Evolutionary conservation across 805 yeast species (phyloP).

Genomic region (Candida ascalaphidarum): DNA sequence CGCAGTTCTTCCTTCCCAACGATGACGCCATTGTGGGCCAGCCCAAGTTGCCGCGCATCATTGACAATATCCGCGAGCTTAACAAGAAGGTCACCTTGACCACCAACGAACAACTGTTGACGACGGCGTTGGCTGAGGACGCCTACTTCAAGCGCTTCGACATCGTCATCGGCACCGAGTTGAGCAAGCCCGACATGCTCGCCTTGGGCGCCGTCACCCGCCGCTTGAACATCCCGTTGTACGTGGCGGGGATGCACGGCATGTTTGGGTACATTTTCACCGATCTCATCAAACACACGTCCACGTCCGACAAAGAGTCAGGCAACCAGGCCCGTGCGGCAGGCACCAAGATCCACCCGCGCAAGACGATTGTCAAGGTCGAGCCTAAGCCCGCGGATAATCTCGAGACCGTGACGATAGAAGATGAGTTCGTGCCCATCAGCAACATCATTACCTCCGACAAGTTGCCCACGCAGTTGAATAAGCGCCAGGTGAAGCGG

Average conservation of each 20-base stretch:
- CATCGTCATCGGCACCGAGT: slow-evolving; percentile 69
- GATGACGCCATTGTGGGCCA: slow-evolving; percentile 48
- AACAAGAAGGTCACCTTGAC: slow-evolving; percentile 69
- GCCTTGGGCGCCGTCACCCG: slow-evolving; percentile 52
- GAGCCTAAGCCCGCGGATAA: slow-evolving; percentile 22
- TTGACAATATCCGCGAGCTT: slow-evolving; percentile 54
- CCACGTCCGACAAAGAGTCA: slow-evolving; percentile 43
- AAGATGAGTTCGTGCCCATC: slow-evolving; percentile 30
- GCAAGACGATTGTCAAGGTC: slow-evolving; percentile 24
- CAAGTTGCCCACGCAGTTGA: slow-evolving; percentile 32
- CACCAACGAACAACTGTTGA: slow-evolving; percentile 26
- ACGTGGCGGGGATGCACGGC: slow-evolving; percentile 65
- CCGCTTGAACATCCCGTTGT: slow-evolving; percentile 50
- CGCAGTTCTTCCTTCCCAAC: slow-evolving; percentile 63
- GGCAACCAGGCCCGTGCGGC: slow-evolving; percentile 32
- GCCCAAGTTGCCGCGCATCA: slow-evolving; percentile 45
- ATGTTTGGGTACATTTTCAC: slow-evolving; percentile 74
- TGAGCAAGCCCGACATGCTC: slow-evolving; percentile 31
- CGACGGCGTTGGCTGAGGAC: slow-evolving; percentile 7
- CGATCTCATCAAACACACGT: slow-evolving; percentile 62
- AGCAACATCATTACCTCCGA: slow-evolving; percentile 23
- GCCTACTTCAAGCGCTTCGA: slow-evolving; percentile 49
- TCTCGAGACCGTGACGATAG: slow-evolving; percentile 34
- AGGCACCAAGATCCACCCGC: slow-evolving; percentile 44
- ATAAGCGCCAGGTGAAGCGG: slow-evolving; percentile 36